Evolutionary conservation across 179 eudicot species (phyloP).

Genomic region (Sideroxylon spinosum): DNA sequence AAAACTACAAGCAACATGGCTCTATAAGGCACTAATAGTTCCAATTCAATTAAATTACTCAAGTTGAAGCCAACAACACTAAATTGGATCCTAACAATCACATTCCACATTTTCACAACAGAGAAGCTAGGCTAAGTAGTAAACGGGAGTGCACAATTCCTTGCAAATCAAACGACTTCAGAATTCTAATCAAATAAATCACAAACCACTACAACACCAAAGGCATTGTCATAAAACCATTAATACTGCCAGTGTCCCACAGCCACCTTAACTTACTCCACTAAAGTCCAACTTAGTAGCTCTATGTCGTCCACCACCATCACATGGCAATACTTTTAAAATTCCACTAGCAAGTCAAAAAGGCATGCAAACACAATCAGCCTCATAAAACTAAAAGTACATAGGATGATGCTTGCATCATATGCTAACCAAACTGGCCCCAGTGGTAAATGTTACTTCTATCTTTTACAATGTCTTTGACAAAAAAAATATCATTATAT

Average conservation of each 20-base stretch:
- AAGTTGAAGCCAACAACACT: neutral
- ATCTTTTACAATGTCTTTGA: neutral
- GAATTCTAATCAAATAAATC: neutral
- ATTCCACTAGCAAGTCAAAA: neutral
- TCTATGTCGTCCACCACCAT: constrained; percentile 1
- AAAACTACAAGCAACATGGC: neutral
- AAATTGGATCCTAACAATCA: neutral
- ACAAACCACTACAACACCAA: neutral
- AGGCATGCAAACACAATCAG: neutral
- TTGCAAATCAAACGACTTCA: neutral
- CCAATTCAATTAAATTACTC: neutral
- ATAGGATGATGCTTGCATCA: neutral
- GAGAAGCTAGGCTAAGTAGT: neutral
- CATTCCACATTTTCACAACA: neutral
- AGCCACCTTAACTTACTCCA: neutral
- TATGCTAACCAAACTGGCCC: neutral
- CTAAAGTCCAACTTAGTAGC: constrained; percentile 7
- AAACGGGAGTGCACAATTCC: neutral
- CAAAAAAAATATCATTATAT: neutral
- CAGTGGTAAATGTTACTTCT: neutral
- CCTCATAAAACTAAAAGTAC: neutral
- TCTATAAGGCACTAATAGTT: neutral
- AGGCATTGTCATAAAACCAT: neutral
- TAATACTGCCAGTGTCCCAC: neutral
- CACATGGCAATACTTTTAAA: constrained; percentile 5